Evolutionary conservation across 2,329 filamentous ascomycete species (phyloP).

Genomic region (Aspergillus alliaceus): DNA sequence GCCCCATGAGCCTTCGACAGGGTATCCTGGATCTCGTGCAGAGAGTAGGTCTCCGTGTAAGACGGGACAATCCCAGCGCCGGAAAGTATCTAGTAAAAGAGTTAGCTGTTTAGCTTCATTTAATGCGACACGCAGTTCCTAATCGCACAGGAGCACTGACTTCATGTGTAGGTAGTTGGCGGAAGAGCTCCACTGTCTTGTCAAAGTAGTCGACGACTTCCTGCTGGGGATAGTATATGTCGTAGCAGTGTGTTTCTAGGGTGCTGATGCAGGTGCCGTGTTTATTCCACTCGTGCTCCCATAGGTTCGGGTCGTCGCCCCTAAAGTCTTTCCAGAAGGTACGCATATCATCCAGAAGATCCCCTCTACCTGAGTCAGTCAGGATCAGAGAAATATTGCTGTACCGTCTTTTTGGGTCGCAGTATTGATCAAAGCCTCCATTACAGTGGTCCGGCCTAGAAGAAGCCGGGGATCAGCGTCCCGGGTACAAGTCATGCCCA

Average conservation of each 20-base stretch:
- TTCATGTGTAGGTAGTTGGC: constrained; percentile 64
- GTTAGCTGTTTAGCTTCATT: constrained; percentile 4
- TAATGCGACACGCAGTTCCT: not conserved
- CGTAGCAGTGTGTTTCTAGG: constrained; percentile 66
- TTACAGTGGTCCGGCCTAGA: constrained; percentile 65
- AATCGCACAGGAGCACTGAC: constrained; percentile 30
- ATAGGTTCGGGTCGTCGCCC: constrained; percentile 64
- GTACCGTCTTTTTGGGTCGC: constrained; percentile 62
- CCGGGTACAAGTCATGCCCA: not conserved
- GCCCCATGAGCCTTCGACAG: constrained; percentile 55
- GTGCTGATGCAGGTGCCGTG: constrained; percentile 76
- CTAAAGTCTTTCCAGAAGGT: constrained; percentile 70
- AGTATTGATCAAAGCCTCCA: constrained; percentile 67
- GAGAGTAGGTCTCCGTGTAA: constrained; percentile 57
- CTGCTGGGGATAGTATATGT: constrained; percentile 57
- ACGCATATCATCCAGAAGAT: constrained; percentile 66
- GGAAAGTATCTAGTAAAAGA: constrained; percentile 49
- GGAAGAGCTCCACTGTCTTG: constrained; percentile 65
- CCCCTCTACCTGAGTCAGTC: constrained; percentile 52
- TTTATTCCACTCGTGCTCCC: constrained; percentile 74
- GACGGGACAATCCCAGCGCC: constrained; percentile 61
- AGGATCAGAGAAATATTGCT: constrained; percentile 66
- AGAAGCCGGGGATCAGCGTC: constrained; percentile 4
- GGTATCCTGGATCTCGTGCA: constrained; percentile 59
- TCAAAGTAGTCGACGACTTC: constrained; percentile 72